Base-by-base conservation (phyloP, 495 filamentous ascomycete species). In the Evansstolkia leycettana region DNA sequence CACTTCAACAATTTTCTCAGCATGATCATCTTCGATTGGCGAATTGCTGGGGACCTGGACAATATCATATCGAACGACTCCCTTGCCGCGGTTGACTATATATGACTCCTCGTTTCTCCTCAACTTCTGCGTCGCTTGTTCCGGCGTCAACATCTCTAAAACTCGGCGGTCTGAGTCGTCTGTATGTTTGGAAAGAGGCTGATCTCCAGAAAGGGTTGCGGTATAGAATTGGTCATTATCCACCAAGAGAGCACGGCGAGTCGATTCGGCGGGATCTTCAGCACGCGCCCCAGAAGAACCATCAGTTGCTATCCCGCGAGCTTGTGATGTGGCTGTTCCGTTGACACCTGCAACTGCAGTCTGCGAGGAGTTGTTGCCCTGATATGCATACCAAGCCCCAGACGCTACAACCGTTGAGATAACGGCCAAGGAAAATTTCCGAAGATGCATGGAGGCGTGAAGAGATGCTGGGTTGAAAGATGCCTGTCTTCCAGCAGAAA, bases 21-120 rank as follows among this genome's bases (percentile, higher is more conserved):
- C 77, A 53, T 99, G 90, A 51, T 99, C 90, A 50, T 99, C 90
- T 59, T 99, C 90, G 40, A 99, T 99, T 0, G 90, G 90, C 43
- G 94, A 84, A 54, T 99, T 99, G 57, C 84, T 93, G 2, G 87
- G 80, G 38, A 96, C 71, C 57, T 96, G 90, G 15, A 85, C 82
- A n/a, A 94, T 68, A 57, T 99, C 90, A 50, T 99, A 99, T 28
- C 90, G 76, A 42, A 94, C 76, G 24, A 99, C 88, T 12, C 90
- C 90, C 50, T 83, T 72, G 16, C 89, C 90, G 31, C 90, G 69
- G 31, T 87, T 87, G 19, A 99, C 85, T 15, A 87, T 54, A 55
- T 88, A 95, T 28, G 85, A 93, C 57, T 92, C 75, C 58, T 99
- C 88, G 45, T 81, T 84, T 53, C 80, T 76, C 28, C 92, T 70